These are phyloP conservation scores for Neurospora sp. DNA, from an alignment of 495 filamentous ascomycete species.

Conservation along the genomic window DNA sequence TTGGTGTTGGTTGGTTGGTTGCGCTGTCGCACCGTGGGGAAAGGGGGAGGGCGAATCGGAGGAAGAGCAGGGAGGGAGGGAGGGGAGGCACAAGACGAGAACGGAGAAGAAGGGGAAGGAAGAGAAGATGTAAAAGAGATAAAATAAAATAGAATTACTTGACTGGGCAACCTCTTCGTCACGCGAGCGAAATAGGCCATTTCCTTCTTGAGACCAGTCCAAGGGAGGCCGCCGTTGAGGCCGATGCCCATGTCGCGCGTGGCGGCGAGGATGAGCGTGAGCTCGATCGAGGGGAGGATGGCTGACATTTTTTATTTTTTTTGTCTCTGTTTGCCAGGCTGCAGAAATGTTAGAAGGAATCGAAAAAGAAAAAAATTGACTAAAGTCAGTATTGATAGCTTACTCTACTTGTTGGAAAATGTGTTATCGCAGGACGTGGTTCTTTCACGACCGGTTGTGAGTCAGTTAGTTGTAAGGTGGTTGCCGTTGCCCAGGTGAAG, in stretches of 20 bases:
- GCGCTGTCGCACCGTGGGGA: not conserved
- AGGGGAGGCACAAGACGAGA: not conserved
- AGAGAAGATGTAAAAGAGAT: not conserved
- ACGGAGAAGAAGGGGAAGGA: not conserved
- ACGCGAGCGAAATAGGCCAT: slow-evolving; percentile 92
- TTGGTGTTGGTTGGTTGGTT: not conserved
- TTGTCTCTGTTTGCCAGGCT: not conserved
- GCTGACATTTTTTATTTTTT: slow-evolving; percentile 4
- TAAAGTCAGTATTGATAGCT: not conserved
- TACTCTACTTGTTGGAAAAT: not conserved
- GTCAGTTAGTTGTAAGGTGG: not conserved
- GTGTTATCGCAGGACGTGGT: not conserved
- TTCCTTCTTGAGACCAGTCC: slow-evolving; percentile 77
- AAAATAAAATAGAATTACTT: not conserved
- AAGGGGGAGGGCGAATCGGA: too few relatives aligned
- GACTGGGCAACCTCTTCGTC: slow-evolving; percentile 52
- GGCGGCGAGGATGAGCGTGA: slow-evolving; percentile 70
- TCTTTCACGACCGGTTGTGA: not conserved
- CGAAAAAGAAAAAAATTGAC: not conserved
- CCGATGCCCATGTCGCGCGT: slow-evolving; percentile 81
- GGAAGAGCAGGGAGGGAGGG: too few relatives aligned
- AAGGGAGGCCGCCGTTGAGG: slow-evolving; percentile 67
- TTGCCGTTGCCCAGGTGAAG: not conserved
- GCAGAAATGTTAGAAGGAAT: not conserved
- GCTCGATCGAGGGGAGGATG: slow-evolving; percentile 34